phyloP scores from a whole-genome alignment of 306 rosid genomes.

The Inga laurina region DNA sequence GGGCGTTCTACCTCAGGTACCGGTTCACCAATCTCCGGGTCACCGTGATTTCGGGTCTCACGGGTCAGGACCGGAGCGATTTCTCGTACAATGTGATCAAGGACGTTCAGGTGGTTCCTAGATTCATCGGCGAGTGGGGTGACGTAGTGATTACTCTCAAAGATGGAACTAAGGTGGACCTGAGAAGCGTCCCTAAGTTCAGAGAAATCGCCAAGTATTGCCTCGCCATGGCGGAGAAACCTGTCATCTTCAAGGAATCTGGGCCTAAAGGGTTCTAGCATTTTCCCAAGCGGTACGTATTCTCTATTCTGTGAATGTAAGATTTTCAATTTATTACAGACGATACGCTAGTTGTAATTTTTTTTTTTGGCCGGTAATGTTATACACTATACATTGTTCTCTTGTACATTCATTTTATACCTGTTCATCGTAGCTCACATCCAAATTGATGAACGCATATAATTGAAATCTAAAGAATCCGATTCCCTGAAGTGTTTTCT shows the following conservation, averaged over 20 bases:
- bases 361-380: background rate
- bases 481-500: background rate
- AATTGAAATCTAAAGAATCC: background rate
- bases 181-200: slow-evolving; percentile 83
- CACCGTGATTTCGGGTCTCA: slow-evolving; percentile 80
- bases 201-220: slow-evolving; percentile 86
- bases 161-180: slow-evolving; percentile 88
- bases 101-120: slow-evolving; percentile 92
- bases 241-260: slow-evolving; percentile 38
- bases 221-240: slow-evolving; percentile 59
- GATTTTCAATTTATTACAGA: background rate
- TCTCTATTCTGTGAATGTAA: slow-evolving; percentile 7
- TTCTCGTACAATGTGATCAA: slow-evolving; percentile 73
- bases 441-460: background rate
- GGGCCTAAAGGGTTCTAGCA: slow-evolving; percentile 66
- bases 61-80: slow-evolving; percentile 85
- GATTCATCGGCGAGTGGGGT: slow-evolving; percentile 96
- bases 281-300: slow-evolving; percentile 22
- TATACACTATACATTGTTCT: background rate
- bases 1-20: slow-evolving; percentile 75
- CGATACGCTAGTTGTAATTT: background rate
- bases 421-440: background rate
- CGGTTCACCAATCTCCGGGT: slow-evolving; percentile 91
- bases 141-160: slow-evolving; percentile 77
- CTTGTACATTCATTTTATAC: background rate